Evolutionary conservation across 345 rosid genomes (phyloP), one percentile per base, ranked within the genome.

Genomic region (Sonneratia caseolaris): DNA sequence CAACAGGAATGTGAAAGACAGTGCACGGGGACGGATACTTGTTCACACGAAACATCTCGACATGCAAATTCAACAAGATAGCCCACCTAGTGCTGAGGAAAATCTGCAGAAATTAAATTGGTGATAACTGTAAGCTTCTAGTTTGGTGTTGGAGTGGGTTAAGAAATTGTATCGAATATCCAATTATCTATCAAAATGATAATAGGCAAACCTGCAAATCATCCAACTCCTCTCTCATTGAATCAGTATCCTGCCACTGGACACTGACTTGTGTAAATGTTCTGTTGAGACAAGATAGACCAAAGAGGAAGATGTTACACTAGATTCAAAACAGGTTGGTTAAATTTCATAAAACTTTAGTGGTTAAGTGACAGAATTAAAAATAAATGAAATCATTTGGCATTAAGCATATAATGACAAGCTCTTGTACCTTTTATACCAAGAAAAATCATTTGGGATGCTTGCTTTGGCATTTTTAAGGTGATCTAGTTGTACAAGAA

Each of bases 81-180:
- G 98, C 98, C 99, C 98, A 92, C 77, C 99, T 85, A 40, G 99
- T 92, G 88, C 99, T 91, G 71, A 95, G 82, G 86, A 95, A 95
- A 75, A 95, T 90, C 99, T 95, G 97, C 76, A 77, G 42, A 65
- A 64, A 64, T 37, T 37, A 42, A 42, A 64, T 68, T 43, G 72
- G 16, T 13, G 5, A 32, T 11, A 24, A n/a, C 16, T 57, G 32
- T 37, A 62, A 32, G 16, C 38, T 11, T n/a, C 66, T 32, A 24
- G 19, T 11, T 32, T 62, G 36, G 24, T 32, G 19, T 12, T 62
- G 12, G 13, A 27, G 18, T 27, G 5, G 14, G 66, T 3, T 2
- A 62, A 32, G 38, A 11, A 32, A 62, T 11, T 62, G 32, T 57
- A 18, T 57, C 1, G 32, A 16, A 43, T 35, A 43, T 43, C 56